Conservation (phyloP, 306 rosid species). For the Hylodesmum podocarpum region DNA sequence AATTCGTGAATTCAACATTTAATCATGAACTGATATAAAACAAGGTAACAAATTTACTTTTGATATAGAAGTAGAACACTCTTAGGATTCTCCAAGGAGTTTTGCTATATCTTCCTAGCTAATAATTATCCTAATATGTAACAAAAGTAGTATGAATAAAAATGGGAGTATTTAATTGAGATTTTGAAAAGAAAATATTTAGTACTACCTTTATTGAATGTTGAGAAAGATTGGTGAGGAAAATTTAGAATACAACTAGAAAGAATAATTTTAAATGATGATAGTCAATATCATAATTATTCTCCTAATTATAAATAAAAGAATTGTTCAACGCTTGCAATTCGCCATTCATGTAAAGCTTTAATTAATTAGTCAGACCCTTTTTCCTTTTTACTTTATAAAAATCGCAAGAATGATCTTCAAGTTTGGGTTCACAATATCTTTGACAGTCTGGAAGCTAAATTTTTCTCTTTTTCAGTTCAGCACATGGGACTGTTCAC, state of each 20-base stretch:
- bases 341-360: not conserved
- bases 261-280: not conserved
- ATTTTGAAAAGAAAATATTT: not conserved
- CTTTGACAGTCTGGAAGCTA: conserved; percentile 15
- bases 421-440: conserved; percentile 12
- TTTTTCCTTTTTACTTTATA: not conserved
- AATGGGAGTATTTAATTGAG: not conserved
- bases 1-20: conserved; percentile 26
- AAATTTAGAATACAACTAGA: not conserved
- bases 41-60: not conserved
- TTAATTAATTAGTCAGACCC: not conserved
- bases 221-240: not conserved
- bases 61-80: not conserved
- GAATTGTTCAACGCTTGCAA: not conserved
- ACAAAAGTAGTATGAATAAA: not conserved
- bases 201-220: not conserved
- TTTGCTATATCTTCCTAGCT: not conserved
- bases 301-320: not conserved
- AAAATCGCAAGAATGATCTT: not conserved
- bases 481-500: conserved; percentile 22
- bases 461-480: not conserved
- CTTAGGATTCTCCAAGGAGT: not conserved
- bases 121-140: not conserved
- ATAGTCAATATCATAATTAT: not conserved
- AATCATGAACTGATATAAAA: not conserved